phyloP scores from a whole-genome alignment of 495 filamentous ascomycete species.

The Penicillium nucicola region DNA sequence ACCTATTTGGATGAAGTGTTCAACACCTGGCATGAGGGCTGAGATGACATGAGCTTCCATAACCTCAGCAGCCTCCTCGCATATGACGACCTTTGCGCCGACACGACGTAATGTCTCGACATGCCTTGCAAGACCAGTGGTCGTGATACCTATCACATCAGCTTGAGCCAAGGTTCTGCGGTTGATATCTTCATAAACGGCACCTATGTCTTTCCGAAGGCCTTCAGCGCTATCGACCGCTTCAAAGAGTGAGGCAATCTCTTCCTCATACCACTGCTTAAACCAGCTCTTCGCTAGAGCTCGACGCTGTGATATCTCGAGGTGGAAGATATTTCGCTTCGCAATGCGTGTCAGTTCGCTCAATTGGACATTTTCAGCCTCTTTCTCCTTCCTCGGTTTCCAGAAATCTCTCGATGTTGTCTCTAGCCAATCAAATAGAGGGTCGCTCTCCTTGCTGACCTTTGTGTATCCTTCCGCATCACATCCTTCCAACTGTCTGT shows the following conservation, averaged over 20 bases:
- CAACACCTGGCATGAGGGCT: slow-evolving; percentile 58
- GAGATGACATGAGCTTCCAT: slow-evolving; percentile 64
- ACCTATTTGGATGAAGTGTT: slow-evolving; percentile 68
- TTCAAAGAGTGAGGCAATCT: slow-evolving; percentile 5
- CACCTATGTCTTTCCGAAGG: slow-evolving; percentile 4
- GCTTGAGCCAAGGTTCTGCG: slow-evolving; percentile 8
- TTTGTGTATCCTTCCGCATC: slow-evolving; percentile 1
- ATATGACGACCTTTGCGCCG: slow-evolving; percentile 55
- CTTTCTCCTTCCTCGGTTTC: not conserved
- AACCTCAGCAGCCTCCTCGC: slow-evolving; percentile 71
- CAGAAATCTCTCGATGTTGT: not conserved
- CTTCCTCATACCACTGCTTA: slow-evolving; percentile 1
- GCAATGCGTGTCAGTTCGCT: not conserved
- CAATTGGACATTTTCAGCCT: slow-evolving; percentile 1
- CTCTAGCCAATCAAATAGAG: not conserved
- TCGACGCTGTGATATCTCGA: not conserved
- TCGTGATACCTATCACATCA: slow-evolving; percentile 34
- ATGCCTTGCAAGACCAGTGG: slow-evolving; percentile 28
- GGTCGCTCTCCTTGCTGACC: not conserved
- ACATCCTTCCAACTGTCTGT: not conserved
- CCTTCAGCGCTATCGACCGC: not conserved
- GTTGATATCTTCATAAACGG: slow-evolving; percentile 10
- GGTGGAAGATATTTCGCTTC: not conserved
- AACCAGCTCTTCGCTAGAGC: slow-evolving; percentile 7
- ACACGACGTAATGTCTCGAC: slow-evolving; percentile 18